These are phyloP conservation scores for Phytophthora niederhauseri DNA, from an alignment of 352 stramenopile species.

Conservation along the genomic window DNA sequence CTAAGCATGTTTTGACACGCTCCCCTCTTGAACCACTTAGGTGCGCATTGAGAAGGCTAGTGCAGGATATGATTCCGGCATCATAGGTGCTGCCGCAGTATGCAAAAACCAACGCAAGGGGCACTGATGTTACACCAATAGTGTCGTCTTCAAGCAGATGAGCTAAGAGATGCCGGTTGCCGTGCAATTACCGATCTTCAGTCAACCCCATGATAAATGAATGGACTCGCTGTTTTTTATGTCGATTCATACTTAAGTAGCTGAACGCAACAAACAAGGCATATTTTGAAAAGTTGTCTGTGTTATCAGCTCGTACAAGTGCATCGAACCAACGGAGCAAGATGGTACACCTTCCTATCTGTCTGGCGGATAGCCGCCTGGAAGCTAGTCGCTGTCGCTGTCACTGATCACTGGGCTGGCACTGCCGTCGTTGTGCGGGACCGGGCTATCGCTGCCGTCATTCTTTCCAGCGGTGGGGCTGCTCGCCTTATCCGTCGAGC, in stretches of 20 bases:
- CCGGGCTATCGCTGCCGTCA: conserved; percentile 32
- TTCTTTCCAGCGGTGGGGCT: conserved; percentile 32
- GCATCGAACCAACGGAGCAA: conserved; percentile 10
- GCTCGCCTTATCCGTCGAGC: conserved; percentile 24
- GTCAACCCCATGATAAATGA: conserved; percentile 14
- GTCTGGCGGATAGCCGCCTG: conserved; percentile 6
- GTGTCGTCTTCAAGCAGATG: conserved; percentile 11
- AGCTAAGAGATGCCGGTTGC: not conserved
- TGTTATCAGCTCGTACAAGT: conserved; percentile 12
- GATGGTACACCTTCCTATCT: conserved; percentile 16
- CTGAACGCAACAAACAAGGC: not conserved
- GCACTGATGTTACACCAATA: conserved; percentile 15
- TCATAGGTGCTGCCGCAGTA: conserved; percentile 76
- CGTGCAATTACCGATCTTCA: not conserved
- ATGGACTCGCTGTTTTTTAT: conserved; percentile 8
- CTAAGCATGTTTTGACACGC: too few relatives aligned
- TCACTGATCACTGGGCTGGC: conserved; percentile 78
- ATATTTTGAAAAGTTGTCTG: conserved; percentile 5
- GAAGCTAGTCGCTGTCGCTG: conserved; percentile 72
- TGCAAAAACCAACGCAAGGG: conserved; percentile 35
- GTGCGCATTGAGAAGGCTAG: conserved; percentile 80
- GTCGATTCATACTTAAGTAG: too few relatives aligned
- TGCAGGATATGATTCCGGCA: conserved; percentile 83
- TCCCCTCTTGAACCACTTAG: conserved; percentile 24
- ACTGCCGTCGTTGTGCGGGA: conserved; percentile 38